Conservation (phyloP, 192 early-diverging fungal genomes). For the Pecoramyces ruminantium region DNA sequence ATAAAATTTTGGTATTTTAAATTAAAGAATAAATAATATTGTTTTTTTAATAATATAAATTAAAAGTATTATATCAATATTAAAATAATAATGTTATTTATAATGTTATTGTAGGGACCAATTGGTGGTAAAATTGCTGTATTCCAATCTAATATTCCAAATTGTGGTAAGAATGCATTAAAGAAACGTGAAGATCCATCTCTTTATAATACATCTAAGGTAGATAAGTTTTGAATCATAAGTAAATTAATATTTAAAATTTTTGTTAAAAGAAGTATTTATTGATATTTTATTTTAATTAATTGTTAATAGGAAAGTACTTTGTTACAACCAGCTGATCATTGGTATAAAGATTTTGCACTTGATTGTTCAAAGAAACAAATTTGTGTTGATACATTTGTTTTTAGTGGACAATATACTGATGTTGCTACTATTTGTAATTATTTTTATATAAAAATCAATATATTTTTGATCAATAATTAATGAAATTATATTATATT, state of each 20-base stretch:
- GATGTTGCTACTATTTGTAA: conserved; percentile 79
- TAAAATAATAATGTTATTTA: too few species aligned
- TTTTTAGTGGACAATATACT: conserved; percentile 67
- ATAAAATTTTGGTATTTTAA: conserved; percentile 50
- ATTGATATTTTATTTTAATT: too few species aligned
- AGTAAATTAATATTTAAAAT: too few species aligned
- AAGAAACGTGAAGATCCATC: conserved; percentile 75
- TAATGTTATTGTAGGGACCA: too few species aligned
- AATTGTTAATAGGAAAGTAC: conserved; percentile 38
- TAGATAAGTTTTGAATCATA: conserved; percentile 10
- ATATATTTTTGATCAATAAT: too few species aligned
- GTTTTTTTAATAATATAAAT: too few species aligned
- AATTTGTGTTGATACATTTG: conserved; percentile 73
- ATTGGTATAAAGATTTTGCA: conserved; percentile 83
- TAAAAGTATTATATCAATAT: too few species aligned
- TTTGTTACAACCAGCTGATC: conserved; percentile 61
- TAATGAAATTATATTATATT: too few species aligned
- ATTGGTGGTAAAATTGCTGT: conserved; percentile 84
- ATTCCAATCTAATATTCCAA: conserved; percentile 68
- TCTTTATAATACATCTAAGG: conserved; percentile 72
- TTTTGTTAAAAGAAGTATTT: too few species aligned
- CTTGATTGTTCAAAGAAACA: conserved; percentile 81
- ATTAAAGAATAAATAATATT: neutral
- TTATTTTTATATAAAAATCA: too few species aligned
- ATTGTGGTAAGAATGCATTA: conserved; percentile 55